Evolutionary conservation across 345 rosid genomes (phyloP).

Genomic region (Citrus hindsii): DNA sequence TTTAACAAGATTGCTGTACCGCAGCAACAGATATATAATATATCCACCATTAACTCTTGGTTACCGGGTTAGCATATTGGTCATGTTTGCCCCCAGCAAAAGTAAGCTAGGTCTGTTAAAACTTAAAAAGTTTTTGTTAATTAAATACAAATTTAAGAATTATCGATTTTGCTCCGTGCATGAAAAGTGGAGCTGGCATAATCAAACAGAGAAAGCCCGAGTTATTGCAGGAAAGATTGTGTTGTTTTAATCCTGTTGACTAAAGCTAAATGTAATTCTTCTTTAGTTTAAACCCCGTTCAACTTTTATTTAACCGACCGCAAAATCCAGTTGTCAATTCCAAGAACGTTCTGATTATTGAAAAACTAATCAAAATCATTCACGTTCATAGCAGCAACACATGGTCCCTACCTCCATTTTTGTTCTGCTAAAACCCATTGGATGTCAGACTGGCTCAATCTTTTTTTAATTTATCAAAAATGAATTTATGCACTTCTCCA

Average conservation of each 20-base stretch:
- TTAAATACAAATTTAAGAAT: not conserved
- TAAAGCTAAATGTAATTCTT: not conserved
- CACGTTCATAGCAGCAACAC: conserved; percentile 6
- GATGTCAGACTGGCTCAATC: conserved; percentile 57
- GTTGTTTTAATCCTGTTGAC: not conserved
- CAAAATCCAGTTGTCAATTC: conserved; percentile 36
- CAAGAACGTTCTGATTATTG: conserved; percentile 24
- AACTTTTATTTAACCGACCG: not conserved
- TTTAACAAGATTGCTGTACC: too few species aligned
- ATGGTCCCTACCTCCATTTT: conserved; percentile 19
- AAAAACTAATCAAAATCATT: conserved; percentile 12
- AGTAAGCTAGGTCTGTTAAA: not conserved
- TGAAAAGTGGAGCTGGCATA: not conserved
- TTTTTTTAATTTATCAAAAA: too few species aligned
- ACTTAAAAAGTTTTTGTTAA: not conserved
- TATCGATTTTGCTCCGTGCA: not conserved
- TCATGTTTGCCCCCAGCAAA: conserved; percentile 10
- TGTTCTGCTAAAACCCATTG: conserved; percentile 23
- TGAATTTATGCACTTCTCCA: conserved; percentile 15
- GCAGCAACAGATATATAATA: not conserved
- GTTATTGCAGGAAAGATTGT: not conserved
- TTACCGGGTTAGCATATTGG: not conserved
- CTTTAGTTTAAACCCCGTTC: not conserved
- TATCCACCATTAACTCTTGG: not conserved
- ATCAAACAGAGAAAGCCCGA: not conserved